A percentile compares a stretch with the other conserved stretches of the same genome.
These are phyloP conservation scores for Fagopyrum esculentum DNA, from an alignment of 148 eudicot species.

Conservation along the genomic window DNA sequence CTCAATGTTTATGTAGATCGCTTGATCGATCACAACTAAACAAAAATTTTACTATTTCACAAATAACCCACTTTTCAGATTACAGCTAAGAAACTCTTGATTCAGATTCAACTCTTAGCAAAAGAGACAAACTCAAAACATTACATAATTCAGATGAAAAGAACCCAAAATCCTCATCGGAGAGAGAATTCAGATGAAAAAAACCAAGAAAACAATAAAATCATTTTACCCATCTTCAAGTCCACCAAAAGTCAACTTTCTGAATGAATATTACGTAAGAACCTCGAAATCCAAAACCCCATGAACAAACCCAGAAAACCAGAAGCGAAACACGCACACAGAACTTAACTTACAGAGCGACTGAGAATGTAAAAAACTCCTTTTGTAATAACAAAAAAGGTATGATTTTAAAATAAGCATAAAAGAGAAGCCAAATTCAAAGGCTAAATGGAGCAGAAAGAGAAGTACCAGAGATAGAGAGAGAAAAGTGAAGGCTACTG, in stretches of 20 bases:
- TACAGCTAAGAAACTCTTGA: not conserved
- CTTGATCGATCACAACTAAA: too few relatives aligned
- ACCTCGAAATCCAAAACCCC: not conserved
- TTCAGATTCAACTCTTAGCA: not conserved
- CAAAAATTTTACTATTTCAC: not conserved
- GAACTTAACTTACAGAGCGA: not conserved
- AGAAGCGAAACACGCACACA: not conserved
- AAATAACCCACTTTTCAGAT: not conserved
- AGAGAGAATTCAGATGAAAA: not conserved
- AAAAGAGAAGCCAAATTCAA: not conserved
- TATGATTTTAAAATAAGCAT: not conserved
- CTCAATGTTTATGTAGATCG: too few relatives aligned
- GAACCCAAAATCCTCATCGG: not conserved
- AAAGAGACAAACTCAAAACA: not conserved
- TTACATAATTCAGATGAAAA: not conserved
- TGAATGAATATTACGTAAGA: not conserved
- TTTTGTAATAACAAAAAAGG: not conserved
- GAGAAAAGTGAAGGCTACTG: constrained; percentile 1
- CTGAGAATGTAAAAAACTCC: not conserved
- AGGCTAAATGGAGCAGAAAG: not conserved
- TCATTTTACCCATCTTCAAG: not conserved
- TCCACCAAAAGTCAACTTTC: constrained; percentile 10
- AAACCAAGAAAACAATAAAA: not conserved
- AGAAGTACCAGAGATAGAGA: constrained; percentile 8
- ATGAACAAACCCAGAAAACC: not conserved